Percentiles rank a stretch among this genome's conserved stretches.
Evolutionary conservation across 108 stramenopile species (phyloP).

Genomic region (Bacterosira constricta): DNA sequence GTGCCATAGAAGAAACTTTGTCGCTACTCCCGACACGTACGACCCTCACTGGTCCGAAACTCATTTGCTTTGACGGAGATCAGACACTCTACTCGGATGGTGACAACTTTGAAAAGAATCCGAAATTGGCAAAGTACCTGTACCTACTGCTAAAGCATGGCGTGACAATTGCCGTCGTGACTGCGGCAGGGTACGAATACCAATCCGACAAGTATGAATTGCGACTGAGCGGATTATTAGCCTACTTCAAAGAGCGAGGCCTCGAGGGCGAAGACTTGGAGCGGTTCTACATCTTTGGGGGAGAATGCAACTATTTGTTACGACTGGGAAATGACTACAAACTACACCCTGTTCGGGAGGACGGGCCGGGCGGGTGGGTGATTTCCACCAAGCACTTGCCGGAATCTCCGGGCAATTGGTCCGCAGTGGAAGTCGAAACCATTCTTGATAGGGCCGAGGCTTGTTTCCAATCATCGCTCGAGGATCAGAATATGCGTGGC

Average conservation of each 20-base stretch:
- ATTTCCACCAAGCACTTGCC: constrained; percentile 72
- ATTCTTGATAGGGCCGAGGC: constrained; percentile 80
- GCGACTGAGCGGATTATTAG: constrained; percentile 80
- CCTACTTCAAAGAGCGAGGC: constrained; percentile 68
- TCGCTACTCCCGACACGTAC: constrained; percentile 17
- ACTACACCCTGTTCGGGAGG: constrained; percentile 77
- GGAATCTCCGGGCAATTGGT: constrained; percentile 87
- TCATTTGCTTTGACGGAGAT: constrained; percentile 94
- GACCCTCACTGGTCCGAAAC: constrained; percentile 67
- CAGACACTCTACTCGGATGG: constrained; percentile 92
- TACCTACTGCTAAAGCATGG: constrained; percentile 76
- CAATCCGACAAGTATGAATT: constrained; percentile 85
- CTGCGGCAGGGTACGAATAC: constrained; percentile 95
- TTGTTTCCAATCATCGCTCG: constrained; percentile 51
- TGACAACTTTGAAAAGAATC: constrained; percentile 89
- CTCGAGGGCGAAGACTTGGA: constrained; percentile 69
- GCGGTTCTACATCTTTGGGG: constrained; percentile 93
- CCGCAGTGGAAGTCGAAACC: constrained; percentile 54
- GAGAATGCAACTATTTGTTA: constrained; percentile 91
- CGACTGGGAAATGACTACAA: constrained; percentile 74
- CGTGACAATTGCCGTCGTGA: constrained; percentile 89
- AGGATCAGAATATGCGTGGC: constrained; percentile 75
- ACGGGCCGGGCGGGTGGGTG: constrained; percentile 87
- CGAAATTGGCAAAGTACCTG: constrained; percentile 77
- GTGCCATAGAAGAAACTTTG: constrained; percentile 35